Conservation (phyloP, 495 filamentous ascomycete genomes). For the Pseudoneurospora amorphoporcata region DNA sequence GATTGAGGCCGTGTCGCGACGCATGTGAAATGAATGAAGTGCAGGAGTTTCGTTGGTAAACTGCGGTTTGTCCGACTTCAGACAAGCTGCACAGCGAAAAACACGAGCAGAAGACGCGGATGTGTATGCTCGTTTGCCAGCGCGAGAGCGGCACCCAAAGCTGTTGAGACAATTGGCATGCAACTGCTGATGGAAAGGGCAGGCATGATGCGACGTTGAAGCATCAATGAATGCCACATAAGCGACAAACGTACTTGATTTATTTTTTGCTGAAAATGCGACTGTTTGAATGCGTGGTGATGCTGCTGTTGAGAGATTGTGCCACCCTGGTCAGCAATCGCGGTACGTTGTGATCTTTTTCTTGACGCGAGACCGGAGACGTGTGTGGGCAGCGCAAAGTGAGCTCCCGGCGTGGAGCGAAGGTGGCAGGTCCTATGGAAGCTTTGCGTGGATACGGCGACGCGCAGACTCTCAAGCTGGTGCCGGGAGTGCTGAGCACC, state of each 20-base stretch:
- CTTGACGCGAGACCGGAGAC: slow-evolving; percentile 4
- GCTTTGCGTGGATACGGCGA: slow-evolving; percentile 5
- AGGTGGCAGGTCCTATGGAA: not conserved
- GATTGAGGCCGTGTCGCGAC: not conserved
- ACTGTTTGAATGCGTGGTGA: not conserved
- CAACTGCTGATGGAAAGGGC: not conserved
- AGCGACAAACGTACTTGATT: not conserved
- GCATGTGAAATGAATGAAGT: not conserved
- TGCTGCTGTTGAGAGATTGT: slow-evolving; percentile 1
- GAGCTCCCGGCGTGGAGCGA: not conserved
- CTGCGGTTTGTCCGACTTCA: not conserved
- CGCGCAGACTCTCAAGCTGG: not conserved
- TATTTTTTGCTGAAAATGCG: not conserved
- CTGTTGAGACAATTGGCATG: not conserved
- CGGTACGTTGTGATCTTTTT: not conserved
- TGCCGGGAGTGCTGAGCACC: not conserved
- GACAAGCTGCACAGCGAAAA: not conserved
- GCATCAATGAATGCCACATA: not conserved
- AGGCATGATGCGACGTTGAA: not conserved
- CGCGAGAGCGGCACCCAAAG: not conserved
- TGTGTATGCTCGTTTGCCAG: not conserved
- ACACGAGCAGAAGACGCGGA: not conserved
- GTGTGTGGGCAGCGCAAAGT: slow-evolving; percentile 8
- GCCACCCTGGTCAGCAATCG: slow-evolving; percentile 9
- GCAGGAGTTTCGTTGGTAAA: not conserved